Evolutionary conservation across 352 stramenopile species (phyloP).

Genomic region (Globisporangium polare): DNA sequence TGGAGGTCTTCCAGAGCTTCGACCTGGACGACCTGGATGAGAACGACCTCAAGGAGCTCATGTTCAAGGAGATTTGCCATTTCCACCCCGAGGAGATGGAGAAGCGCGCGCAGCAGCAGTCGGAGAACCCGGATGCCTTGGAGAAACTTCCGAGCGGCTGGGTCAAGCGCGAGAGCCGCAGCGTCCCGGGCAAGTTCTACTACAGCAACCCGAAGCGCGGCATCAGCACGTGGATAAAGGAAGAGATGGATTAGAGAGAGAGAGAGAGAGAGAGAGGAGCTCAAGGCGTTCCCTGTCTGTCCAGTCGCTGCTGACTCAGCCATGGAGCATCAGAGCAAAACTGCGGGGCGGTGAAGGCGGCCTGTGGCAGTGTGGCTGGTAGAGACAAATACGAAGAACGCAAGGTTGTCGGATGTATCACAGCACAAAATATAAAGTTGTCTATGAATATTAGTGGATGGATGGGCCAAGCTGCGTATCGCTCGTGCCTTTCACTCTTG

Average conservation of each 20-base stretch:
- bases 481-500: background rate
- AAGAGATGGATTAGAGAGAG: slow-evolving; percentile 65
- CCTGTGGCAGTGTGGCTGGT: background rate
- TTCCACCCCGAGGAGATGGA: slow-evolving; percentile 89
- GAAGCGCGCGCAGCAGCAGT: slow-evolving; percentile 77
- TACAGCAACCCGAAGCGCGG: slow-evolving; percentile 88
- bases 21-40: slow-evolving; percentile 83
- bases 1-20: slow-evolving; percentile 85
- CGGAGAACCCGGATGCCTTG: slow-evolving; percentile 52
- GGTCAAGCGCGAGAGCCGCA: slow-evolving; percentile 85
- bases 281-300: background rate
- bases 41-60: slow-evolving; percentile 84
- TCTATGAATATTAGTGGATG: slow-evolving; percentile 9
- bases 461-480: background rate
- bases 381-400: background rate
- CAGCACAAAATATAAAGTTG: slow-evolving; percentile 14
- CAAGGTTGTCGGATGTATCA: background rate
- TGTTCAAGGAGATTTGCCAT: slow-evolving; percentile 90
- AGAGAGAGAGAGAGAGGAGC: background rate
- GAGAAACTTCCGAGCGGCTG: slow-evolving; percentile 81
- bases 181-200: slow-evolving; percentile 85
- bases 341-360: background rate
- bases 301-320: background rate
- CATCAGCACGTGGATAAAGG: slow-evolving; percentile 88
- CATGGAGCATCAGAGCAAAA: background rate